phyloP scores from a whole-genome alignment of 2,329 filamentous ascomycete species.

The Fusarium algeriense region DNA sequence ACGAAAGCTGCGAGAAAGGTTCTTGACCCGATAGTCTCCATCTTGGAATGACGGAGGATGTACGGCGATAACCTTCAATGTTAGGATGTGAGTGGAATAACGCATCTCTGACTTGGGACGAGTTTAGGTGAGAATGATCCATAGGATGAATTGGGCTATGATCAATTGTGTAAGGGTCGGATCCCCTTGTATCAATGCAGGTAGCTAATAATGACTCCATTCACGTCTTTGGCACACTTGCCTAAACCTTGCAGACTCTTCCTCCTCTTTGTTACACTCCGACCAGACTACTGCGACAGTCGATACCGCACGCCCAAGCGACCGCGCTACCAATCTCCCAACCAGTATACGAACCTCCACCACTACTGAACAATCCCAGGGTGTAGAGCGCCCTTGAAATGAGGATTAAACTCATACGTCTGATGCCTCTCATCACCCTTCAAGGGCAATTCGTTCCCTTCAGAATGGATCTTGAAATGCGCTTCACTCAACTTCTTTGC shows the following conservation, averaged over 20 bases:
- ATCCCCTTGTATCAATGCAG: too few relatives aligned
- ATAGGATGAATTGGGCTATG: not conserved
- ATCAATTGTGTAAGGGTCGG: too few relatives aligned
- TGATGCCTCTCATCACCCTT: slow-evolving; percentile 32
- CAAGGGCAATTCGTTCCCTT: not conserved
- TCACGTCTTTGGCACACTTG: not conserved
- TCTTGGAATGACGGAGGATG: not conserved
- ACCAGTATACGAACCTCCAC: not conserved
- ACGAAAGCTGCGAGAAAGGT: slow-evolving; percentile 5
- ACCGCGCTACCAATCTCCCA: not conserved
- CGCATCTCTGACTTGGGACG: not conserved
- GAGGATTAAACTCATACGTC: slow-evolving; percentile 36
- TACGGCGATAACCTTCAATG: too few relatives aligned
- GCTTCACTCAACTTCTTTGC: slow-evolving; percentile 5
- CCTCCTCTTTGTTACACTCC: not conserved
- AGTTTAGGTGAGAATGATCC: not conserved
- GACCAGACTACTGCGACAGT: not conserved
- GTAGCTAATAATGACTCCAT: too few relatives aligned
- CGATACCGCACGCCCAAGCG: not conserved
- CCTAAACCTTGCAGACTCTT: not conserved
- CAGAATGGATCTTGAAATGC: slow-evolving; percentile 23
- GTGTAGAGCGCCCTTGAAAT: slow-evolving; percentile 8
- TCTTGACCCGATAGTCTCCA: not conserved
- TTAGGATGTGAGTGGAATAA: not conserved
- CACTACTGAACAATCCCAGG: not conserved